Conservation (phyloP, 129 eudicot genomes). For the Chrysanthemum lavandulifolium region DNA sequence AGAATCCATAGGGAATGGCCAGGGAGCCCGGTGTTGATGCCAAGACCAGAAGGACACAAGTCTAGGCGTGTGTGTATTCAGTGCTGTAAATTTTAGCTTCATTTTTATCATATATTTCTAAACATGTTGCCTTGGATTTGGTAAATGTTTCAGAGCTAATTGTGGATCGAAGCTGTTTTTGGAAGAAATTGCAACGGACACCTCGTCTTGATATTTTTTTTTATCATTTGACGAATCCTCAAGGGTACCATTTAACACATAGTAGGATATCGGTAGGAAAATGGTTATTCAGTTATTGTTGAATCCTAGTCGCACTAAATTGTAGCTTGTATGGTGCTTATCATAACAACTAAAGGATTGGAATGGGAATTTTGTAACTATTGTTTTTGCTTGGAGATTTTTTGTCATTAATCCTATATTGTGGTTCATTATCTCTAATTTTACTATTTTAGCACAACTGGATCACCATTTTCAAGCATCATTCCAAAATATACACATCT, state of each 20-base stretch:
- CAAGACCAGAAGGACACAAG: slow-evolving; percentile 43
- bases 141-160: slow-evolving; percentile 23
- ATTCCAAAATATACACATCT: background rate
- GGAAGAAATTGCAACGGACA: slow-evolving; percentile 10
- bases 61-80: slow-evolving; percentile 27
- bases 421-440: background rate
- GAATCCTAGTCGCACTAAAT: background rate
- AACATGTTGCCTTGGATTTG: slow-evolving; percentile 11
- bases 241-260: background rate
- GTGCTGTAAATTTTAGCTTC: slow-evolving; percentile 51
- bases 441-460: background rate
- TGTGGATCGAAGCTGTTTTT: slow-evolving; percentile 3
- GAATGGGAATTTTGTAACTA: background rate
- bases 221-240: background rate
- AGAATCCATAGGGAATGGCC: slow-evolving; percentile 59
- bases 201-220: background rate
- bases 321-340: background rate
- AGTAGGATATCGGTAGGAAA: too few species aligned
- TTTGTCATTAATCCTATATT: background rate
- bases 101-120: slow-evolving; percentile 12
- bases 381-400: background rate
- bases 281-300: background rate
- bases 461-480: background rate
- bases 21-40: slow-evolving; percentile 68
- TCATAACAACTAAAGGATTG: background rate